Evolutionary conservation across 1,139 yeast genomes (phyloP), one percentile per base, ranked within the genome.

Genomic region (Geotrichum cucujoidarum): DNA sequence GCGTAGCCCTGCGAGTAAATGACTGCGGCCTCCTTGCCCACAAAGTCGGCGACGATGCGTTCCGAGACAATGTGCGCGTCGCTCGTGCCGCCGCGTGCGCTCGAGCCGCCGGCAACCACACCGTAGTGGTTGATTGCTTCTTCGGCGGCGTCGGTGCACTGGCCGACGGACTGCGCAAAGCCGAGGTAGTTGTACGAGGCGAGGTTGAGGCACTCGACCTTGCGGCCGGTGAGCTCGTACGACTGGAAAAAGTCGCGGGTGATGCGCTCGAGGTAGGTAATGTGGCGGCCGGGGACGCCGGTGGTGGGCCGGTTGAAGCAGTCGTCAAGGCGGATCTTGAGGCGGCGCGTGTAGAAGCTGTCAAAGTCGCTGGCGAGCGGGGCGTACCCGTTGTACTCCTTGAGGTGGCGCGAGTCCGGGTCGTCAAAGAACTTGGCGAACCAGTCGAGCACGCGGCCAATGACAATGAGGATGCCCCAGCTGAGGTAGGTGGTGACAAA

Each of bases 331-430:
- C 96, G 84, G 56, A 77, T 78, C 64, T 94, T 90, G 73, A 92
- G 76, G 60, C 97, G 81, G 61, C 99, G 83, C 39, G 90, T 84
- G 66, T 89, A 92, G 64, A 92, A 94, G 57, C 87, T 81, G 67
- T 92, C 99, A 65, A 92, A 90, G 42, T 89, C 94, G 43, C 94
- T 86, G 60, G 84, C 86, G 84, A 96, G 83, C 35, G 99, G 97
- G 29, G 98, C 97, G 61, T 87, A 83, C 1, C 99, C 99, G 63
- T 92, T 81, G 55, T 76, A 75, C 61, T 85, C 94, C 47, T 83
- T 70, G 53, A 90, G 74, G 58, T 86, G 83, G 40, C 44, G 71
- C 70, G 64, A 81, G 83, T 53, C 75, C 75, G 46, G 73, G 21
- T 86, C 83, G 61, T 76, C 77, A 64, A 90, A 83, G 24, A 74